phyloP scores from a whole-genome alignment of 768 basidiomycete species.

The Kwoniella sp. region DNA sequence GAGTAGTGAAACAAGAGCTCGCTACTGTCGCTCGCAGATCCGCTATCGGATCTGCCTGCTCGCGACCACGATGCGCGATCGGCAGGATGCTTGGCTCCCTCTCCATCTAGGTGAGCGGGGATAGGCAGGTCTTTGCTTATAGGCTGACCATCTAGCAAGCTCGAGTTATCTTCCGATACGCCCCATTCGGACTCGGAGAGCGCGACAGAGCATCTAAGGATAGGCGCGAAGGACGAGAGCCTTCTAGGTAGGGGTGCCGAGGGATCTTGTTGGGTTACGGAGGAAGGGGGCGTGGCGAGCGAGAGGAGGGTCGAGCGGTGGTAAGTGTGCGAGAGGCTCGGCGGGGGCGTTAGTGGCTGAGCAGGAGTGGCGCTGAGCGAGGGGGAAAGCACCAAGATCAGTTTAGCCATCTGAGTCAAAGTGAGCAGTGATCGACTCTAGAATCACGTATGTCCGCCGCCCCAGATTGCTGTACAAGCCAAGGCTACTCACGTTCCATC shows the following conservation, averaged over 20 bases:
- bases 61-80: neutral
- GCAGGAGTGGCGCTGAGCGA: too few relatives aligned
- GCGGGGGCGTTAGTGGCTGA: neutral
- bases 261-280: neutral
- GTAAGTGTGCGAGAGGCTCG: slow-evolving; percentile 8
- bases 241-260: slow-evolving; percentile 6
- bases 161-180: neutral
- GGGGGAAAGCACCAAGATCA: too few relatives aligned
- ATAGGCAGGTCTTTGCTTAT: slow-evolving; percentile 20
- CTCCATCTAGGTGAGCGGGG: neutral
- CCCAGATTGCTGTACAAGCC: too few relatives aligned
- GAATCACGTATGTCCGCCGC: too few relatives aligned
- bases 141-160: slow-evolving; percentile 18
- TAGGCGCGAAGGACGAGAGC: slow-evolving; percentile 22
- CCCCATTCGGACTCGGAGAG: slow-evolving; percentile 17
- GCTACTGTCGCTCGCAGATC: neutral
- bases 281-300: slow-evolving; percentile 11
- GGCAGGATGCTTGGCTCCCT: slow-evolving; percentile 9
- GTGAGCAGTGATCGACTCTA: too few relatives aligned
- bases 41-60: neutral
- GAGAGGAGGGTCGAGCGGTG: slow-evolving; percentile 10
- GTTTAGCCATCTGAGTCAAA: too few relatives aligned
- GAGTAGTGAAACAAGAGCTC: slow-evolving; percentile 12
- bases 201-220: slow-evolving; percentile 6
- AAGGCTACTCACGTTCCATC: too few relatives aligned